Evolutionary conservation across 1,139 yeast species (phyloP).

Genomic region (Candida labiduridarum): DNA sequence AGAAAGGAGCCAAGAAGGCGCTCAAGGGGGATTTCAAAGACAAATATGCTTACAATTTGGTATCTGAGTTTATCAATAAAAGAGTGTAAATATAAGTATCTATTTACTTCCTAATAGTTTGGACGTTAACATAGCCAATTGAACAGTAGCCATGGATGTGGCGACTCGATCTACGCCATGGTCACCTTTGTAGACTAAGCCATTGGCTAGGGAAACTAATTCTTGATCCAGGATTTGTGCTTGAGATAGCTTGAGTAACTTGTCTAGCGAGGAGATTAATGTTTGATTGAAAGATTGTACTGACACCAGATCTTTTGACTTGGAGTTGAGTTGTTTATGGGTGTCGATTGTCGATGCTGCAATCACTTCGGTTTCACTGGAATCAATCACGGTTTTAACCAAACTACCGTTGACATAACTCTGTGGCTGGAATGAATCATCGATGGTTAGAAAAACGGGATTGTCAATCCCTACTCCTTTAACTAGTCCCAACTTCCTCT

Average conservation of each 20-base stretch:
- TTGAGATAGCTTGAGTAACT: background rate
- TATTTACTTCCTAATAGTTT: background rate
- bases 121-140: background rate
- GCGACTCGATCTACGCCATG: background rate
- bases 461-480: conserved; percentile 10
- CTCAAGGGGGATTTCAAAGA: conserved; percentile 27
- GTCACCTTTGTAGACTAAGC: background rate
- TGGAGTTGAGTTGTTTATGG: conserved; percentile 16
- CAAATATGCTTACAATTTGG: conserved; percentile 22
- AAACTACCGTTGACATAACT: conserved; percentile 5
- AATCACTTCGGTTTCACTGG: conserved; percentile 28
- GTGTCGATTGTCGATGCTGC: conserved; percentile 31
- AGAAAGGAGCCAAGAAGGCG: conserved; percentile 26
- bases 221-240: background rate
- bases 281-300: background rate
- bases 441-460: conserved; percentile 6
- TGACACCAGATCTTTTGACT: background rate
- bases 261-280: background rate
- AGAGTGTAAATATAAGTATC: conserved; percentile 3
- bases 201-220: background rate
- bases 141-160: background rate
- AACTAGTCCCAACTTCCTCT: conserved; percentile 10
- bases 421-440: conserved; percentile 10
- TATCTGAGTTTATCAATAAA: conserved; percentile 12
- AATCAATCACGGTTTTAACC: conserved; percentile 18